Evolutionary conservation across 148 eudicot species (phyloP).

Genomic region (Vaccinium macrocarpon): DNA sequence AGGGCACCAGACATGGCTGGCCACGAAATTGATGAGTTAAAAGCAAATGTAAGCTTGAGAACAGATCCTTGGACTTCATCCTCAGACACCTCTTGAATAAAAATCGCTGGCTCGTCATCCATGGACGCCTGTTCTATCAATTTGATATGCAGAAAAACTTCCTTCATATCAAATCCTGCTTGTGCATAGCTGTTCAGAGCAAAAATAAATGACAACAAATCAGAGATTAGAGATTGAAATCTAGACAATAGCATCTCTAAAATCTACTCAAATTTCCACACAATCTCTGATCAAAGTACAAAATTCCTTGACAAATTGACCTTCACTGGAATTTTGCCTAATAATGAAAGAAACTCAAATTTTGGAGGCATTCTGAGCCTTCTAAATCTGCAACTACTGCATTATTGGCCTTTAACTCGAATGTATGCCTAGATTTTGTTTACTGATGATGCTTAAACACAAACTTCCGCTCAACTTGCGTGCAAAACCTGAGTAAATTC

Average conservation of each 20-base stretch:
- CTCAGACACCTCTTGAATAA: conserved; percentile 65
- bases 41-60: conserved; percentile 76
- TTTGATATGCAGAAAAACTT: conserved; percentile 78
- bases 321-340: background rate
- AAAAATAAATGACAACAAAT: background rate
- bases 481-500: too few species aligned
- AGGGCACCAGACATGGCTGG: conserved; percentile 64
- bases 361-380: background rate
- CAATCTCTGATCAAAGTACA: background rate
- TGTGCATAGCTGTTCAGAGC: conserved; percentile 66
- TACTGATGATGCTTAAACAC: too few species aligned
- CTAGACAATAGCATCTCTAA: background rate
- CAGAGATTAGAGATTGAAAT: background rate
- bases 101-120: conserved; percentile 72
- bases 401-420: background rate
- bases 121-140: conserved; percentile 78
- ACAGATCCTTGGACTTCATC: conserved; percentile 52
- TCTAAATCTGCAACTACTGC: too few species aligned
- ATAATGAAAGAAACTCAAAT: background rate
- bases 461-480: too few species aligned
- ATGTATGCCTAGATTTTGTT: background rate
- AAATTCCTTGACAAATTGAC: background rate
- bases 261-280: background rate
- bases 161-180: conserved; percentile 94
- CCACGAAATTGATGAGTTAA: conserved; percentile 78